Percentiles rank a stretch among this genome's conserved stretches.
Evolutionary conservation across 768 basidiomycete species (phyloP).

Genomic region (Mycena latifolia): DNA sequence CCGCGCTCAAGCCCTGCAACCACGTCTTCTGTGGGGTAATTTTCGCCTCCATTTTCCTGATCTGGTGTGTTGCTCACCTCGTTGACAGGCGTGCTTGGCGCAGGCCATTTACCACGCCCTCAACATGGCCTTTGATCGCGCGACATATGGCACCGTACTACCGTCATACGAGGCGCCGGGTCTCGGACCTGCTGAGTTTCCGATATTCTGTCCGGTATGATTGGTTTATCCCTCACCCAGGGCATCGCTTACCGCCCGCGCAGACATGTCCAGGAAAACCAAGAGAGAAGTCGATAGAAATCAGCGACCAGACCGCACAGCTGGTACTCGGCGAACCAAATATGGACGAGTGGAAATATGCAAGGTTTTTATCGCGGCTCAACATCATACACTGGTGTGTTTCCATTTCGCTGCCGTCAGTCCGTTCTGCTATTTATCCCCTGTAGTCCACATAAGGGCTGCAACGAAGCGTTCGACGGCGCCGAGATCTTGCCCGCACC

Average conservation of each 20-base stretch:
- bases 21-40: conserved; percentile 37
- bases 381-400: conserved; percentile 31
- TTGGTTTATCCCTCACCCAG: background rate
- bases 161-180: conserved; percentile 9
- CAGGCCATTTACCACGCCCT: conserved; percentile 35
- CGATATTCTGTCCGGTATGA: conserved; percentile 34
- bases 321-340: conserved; percentile 37
- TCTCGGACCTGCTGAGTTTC: conserved; percentile 27
- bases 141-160: conserved; percentile 30
- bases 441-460: conserved; percentile 34
- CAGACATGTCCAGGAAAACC: conserved; percentile 20
- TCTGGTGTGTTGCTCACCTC: background rate
- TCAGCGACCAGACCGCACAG: conserved; percentile 31
- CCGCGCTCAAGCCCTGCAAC: conserved; percentile 24
- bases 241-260: background rate
- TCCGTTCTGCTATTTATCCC: no score
- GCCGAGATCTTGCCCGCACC: conserved; percentile 25
- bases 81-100: conserved; percentile 35
- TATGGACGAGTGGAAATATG: conserved; percentile 39
- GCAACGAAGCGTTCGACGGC: conserved; percentile 29
- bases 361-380: conserved; percentile 28
- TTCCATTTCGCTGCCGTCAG: background rate
- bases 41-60: background rate
- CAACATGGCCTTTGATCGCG: conserved; percentile 35
- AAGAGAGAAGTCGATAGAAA: conserved; percentile 19